These are phyloP conservation scores for Atalantia buxifolia DNA, from an alignment of 345 rosid genomes.

Conservation along the genomic window DNA sequence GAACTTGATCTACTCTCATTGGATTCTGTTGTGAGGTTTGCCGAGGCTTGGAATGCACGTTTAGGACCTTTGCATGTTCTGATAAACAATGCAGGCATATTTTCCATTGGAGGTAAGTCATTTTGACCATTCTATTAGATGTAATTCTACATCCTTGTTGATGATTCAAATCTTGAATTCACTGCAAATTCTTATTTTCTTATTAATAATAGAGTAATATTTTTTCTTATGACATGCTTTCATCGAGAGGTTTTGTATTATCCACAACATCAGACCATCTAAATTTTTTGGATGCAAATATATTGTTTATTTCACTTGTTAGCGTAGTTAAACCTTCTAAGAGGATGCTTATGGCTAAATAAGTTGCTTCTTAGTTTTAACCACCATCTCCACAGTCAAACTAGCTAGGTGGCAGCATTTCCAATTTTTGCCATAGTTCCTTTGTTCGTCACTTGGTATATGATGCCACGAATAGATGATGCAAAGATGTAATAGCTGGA, in stretches of 20 bases:
- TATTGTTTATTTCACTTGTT: not conserved
- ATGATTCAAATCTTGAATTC: not conserved
- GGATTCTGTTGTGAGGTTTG: conserved; percentile 69
- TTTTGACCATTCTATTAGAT: not conserved
- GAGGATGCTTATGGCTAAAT: not conserved
- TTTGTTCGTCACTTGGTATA: not conserved
- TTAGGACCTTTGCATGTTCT: conserved; percentile 73
- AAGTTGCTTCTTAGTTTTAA: not conserved
- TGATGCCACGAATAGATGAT: not conserved
- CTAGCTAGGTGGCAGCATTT: not conserved
- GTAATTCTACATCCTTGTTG: not conserved
- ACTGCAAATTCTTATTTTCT: not conserved
- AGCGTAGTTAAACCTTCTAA: not conserved
- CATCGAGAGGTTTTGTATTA: not conserved
- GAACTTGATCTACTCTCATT: conserved; percentile 93
- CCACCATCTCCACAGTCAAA: not conserved
- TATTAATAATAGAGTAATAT: not conserved
- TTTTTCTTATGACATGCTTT: not conserved
- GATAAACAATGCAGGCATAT: conserved; percentile 91
- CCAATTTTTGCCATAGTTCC: not conserved
- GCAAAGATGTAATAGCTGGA: not conserved
- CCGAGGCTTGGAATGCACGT: conserved; percentile 68
- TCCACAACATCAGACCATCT: not conserved
- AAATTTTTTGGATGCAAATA: not conserved
- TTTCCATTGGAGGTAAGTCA: conserved; percentile 85